Evolutionary conservation across 192 early-diverging fungal genomes (phyloP).

Genomic region (Backusella morwellensis): DNA sequence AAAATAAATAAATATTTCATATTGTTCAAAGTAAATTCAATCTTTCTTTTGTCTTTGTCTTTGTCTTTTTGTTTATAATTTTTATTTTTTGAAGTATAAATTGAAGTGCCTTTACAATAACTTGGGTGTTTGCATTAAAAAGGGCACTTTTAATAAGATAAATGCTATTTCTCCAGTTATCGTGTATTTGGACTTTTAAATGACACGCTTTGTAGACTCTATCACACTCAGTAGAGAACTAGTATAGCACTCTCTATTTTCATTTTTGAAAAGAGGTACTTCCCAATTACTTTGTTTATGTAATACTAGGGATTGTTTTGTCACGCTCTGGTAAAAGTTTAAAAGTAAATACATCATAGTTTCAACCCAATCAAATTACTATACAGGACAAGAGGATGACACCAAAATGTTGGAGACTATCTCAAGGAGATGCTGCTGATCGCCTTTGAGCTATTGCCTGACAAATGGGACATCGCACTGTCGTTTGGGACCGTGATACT

Average conservation of each 20-base stretch:
- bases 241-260: too few species aligned
- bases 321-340: neutral
- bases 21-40: neutral
- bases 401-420: slow-evolving; percentile 41
- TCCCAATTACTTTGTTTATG: too few species aligned
- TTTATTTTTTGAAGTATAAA: neutral
- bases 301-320: too few species aligned
- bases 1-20: neutral
- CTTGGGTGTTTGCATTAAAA: neutral
- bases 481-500: slow-evolving; percentile 16
- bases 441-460: slow-evolving; percentile 34
- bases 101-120: neutral
- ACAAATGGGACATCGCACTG: slow-evolving; percentile 14
- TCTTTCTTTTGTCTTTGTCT: neutral
- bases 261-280: neutral
- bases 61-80: neutral
- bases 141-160: neutral
- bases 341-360: neutral
- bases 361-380: neutral
- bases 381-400: neutral
- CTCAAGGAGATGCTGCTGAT: slow-evolving; percentile 45
- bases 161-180: too few species aligned
- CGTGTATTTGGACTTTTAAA: too few species aligned
- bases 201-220: too few species aligned
- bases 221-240: too few species aligned